Base-by-base conservation (phyloP, 768 basidiomycete species). In the Tricholoma matsutake region DNA sequence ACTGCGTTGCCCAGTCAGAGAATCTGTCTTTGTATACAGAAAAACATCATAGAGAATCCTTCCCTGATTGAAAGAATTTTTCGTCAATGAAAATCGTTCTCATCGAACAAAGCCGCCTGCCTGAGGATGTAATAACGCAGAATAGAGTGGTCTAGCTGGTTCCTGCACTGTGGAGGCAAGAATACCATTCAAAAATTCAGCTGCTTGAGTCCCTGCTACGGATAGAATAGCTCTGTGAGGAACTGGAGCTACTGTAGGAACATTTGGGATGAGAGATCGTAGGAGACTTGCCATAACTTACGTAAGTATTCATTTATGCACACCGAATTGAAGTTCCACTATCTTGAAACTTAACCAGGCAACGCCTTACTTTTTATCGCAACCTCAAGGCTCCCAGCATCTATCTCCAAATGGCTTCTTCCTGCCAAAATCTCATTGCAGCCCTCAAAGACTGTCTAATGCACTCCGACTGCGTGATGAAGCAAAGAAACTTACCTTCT, bases 11-110 rank as follows among this genome's bases (percentile, higher is more conserved):
- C 84, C 77, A 18, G 73, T 73, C 29, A 18, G 10, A 39, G 72
- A 67, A 47, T 75, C 75, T 9, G 78, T 73, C 29, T 79, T 77
- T 13, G 88, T 86, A 71, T 93, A 92, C 63, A 97, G 79, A 74
- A 98, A 95, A 55, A 89, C 75, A 72, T 98, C 96, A 69, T 94
- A 88, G 51, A 97, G 78, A 31, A 98, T 86, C 70, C 95, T 83
- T 41, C 96, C 96, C 94, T 96, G 67, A 20, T 68, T 41, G 25
- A 56, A 68, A 14, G 59, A 51, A 63, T 62, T 65, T 54, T 56
- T 28, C 52, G 55, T 64, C 39, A 65, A 60, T 62, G 29, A 5
- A 22, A 16, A 32, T 31, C 1, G 43, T 57, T 51, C 43, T 55
- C 54, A 32, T 59, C 54, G 56, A 64, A 57, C 60, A 54, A 62